Evolutionary conservation across 2,329 filamentous ascomycete species (phyloP).

Genomic region (Epichloe festucae): DNA sequence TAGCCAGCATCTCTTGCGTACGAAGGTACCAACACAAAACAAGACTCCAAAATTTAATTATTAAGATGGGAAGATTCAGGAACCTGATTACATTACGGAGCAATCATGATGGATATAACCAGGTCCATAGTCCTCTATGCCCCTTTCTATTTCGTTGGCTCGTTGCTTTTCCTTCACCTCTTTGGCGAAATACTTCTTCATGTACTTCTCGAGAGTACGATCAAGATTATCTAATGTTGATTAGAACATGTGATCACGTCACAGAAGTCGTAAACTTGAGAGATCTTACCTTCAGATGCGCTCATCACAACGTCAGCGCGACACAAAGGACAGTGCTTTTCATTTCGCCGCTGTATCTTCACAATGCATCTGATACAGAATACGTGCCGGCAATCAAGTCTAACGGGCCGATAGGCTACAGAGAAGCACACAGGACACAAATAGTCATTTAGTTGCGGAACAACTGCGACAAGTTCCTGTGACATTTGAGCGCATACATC

Average conservation of each 20-base stretch:
- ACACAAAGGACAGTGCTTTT: constrained; percentile 64
- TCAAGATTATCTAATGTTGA: constrained; percentile 51
- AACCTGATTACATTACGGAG: constrained; percentile 38
- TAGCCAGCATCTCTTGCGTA: too few relatives aligned
- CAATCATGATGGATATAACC: constrained; percentile 48
- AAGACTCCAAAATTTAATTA: background rate
- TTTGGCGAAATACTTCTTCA: constrained; percentile 63
- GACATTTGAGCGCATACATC: constrained; percentile 65
- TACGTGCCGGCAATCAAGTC: constrained; percentile 59
- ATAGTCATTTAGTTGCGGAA: constrained; percentile 78
- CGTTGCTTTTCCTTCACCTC: constrained; percentile 54
- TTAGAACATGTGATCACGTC: background rate
- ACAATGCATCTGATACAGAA: constrained; percentile 80
- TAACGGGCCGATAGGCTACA: constrained; percentile 72
- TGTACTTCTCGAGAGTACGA: constrained; percentile 49
- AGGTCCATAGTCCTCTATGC: constrained; percentile 58
- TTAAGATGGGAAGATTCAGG: background rate
- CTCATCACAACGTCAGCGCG: constrained; percentile 56
- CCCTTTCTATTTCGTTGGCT: constrained; percentile 64
- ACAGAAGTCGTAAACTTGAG: background rate
- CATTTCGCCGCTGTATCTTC: constrained; percentile 58
- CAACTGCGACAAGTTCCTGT: constrained; percentile 55
- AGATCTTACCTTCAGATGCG: constrained; percentile 48
- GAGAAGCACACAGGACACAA: constrained; percentile 68
- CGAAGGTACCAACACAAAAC: too few relatives aligned